Conservation (phyloP, 2,329 filamentous ascomycete species). For the Fusarium mundagurra region DNA sequence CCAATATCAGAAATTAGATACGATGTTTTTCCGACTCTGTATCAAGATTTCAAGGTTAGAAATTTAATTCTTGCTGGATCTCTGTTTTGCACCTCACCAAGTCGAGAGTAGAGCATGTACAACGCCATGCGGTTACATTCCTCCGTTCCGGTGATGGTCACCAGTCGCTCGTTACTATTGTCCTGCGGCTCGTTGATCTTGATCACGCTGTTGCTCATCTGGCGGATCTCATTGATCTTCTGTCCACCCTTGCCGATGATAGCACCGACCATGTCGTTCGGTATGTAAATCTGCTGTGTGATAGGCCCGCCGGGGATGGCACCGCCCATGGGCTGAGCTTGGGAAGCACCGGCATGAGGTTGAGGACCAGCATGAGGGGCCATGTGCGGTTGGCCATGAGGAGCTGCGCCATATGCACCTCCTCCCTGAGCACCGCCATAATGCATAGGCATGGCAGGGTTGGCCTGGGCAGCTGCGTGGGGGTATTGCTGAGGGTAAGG, state of each 20-base stretch:
- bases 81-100: slow-evolving; percentile 71
- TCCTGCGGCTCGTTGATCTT: slow-evolving; percentile 99
- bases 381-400: slow-evolving; percentile 77
- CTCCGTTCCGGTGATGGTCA: slow-evolving; percentile 96
- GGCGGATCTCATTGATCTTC: slow-evolving; percentile 99
- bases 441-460: slow-evolving; percentile 74
- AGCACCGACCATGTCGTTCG: slow-evolving; percentile 99
- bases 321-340: slow-evolving; percentile 78
- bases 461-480: slow-evolving; percentile 68
- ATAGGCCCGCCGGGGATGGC: slow-evolving; percentile 71
- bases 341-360: slow-evolving; percentile 72
- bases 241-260: slow-evolving; percentile 98
- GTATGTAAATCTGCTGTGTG: slow-evolving; percentile 98
- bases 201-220: slow-evolving; percentile 96
- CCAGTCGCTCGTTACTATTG: slow-evolving; percentile 96
- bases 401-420: slow-evolving; percentile 78
- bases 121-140: slow-evolving; percentile 99
- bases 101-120: slow-evolving; percentile 98
- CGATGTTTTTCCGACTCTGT: slow-evolving; percentile 59
- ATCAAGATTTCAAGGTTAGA: slow-evolving; percentile 42
- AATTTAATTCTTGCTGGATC: slow-evolving; percentile 33
- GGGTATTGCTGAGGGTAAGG: slow-evolving; percentile 78
- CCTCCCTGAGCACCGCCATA: slow-evolving; percentile 81
- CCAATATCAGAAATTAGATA: slow-evolving; percentile 43
- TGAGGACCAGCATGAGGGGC: slow-evolving; percentile 66